Evolutionary conservation across 1,139 yeast species (phyloP), one percentile per base, ranked within the genome.

Genomic region (Diutina sp.): DNA sequence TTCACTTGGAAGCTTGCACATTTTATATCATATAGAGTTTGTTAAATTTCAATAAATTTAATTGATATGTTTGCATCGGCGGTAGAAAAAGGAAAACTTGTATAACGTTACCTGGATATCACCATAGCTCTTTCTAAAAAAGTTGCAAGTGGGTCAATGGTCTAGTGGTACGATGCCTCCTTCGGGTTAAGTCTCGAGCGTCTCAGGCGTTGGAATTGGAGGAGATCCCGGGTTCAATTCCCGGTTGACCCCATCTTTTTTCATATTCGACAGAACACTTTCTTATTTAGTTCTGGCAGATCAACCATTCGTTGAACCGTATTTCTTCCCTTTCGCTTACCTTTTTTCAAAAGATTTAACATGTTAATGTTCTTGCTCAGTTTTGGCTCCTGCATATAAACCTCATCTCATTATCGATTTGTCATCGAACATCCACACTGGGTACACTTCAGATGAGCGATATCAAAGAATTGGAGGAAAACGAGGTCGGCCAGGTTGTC

Each of bases 401-500:
- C n/a, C 41, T 35, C 41, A 35, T 35, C 41, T 35, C 41, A 35
- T 35, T 35, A 11, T 5, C 14, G 5, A 35, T 35, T 35, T 35
- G 41, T 11, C 41, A 35, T 35, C 41, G 41, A 35, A n/a, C 41
- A 35, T 35, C 41, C 41, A 35, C n/a, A 8, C 11, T n/a, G 41
- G 41, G 41, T 8, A 35, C n/a, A 35, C 41, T 35, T 35, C 2
- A 35, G n/a, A 50, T 50, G 53, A 50, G 54, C 21, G 46, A 61
- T 35, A 62, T 61, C 32, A 67, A 64, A 44, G 69, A 71, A 57
- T 73, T 88, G 58, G 74, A 74, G 54, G 65, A 69, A 47, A 78
- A 79, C 62, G 90, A 84, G 64, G 84, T 84, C 18, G 87, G 73
- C 14, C 86, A 83, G 68, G 85, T 80, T 62, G 74, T 82, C 25